Percentiles rank a stretch among this genome's conserved stretches.
phyloP scores from a whole-genome alignment of 805 yeast genomes.

The Wickerhamomyces ciferrii region DNA sequence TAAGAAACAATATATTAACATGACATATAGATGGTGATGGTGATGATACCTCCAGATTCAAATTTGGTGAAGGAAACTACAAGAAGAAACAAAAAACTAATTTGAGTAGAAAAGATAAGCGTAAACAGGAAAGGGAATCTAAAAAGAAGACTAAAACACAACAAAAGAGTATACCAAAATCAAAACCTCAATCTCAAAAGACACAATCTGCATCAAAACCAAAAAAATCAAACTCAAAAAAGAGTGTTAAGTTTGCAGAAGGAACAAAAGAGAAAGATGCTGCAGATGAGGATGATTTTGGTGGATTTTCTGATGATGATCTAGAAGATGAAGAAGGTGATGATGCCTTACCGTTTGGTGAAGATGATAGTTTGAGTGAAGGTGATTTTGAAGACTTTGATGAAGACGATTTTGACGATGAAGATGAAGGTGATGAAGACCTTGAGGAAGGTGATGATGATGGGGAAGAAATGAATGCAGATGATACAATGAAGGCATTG shows the following conservation, averaged over 20 bases:
- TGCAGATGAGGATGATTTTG: slow-evolving; percentile 21
- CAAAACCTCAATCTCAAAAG: slow-evolving; percentile 26
- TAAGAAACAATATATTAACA: slow-evolving; percentile 1
- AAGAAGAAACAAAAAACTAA: slow-evolving; percentile 28
- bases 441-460: slow-evolving; percentile 15
- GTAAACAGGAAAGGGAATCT: slow-evolving; percentile 33
- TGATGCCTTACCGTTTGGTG: slow-evolving; percentile 5
- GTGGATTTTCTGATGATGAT: slow-evolving; percentile 11
- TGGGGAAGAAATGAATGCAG: slow-evolving; percentile 25
- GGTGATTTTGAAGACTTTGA: slow-evolving; percentile 16
- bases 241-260: slow-evolving; percentile 3
- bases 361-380: slow-evolving; percentile 12
- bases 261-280: slow-evolving; percentile 3
- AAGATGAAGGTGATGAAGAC: slow-evolving; percentile 15
- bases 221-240: too few relatives aligned
- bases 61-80: slow-evolving; percentile 19
- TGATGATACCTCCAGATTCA: slow-evolving; percentile 30
- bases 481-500: slow-evolving; percentile 39
- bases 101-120: slow-evolving; percentile 34
- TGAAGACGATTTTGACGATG: slow-evolving; percentile 15
- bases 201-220: slow-evolving; percentile 9
- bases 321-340: slow-evolving; percentile 19
- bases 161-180: slow-evolving; percentile 1
- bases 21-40: slow-evolving; percentile 32
- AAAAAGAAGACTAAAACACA: slow-evolving; percentile 26